Base-by-base conservation (phyloP, 2,329 filamentous ascomycete species). In the Nigrospora oryzae region DNA sequence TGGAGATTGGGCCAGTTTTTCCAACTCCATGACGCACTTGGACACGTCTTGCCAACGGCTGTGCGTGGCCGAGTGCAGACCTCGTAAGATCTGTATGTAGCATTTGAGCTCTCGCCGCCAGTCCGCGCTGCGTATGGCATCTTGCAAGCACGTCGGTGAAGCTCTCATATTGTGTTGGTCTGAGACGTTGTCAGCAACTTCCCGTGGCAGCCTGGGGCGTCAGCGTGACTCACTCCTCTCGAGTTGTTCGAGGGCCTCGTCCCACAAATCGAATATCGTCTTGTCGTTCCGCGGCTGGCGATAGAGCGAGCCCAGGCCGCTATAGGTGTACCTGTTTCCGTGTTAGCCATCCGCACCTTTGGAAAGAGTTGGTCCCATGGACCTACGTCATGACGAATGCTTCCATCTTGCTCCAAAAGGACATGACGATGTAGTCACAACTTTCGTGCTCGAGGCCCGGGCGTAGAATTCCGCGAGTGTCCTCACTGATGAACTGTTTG, bases 61-160 rank as follows among this genome's bases (percentile, higher is more conserved):
- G 41, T 82, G 77, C 36, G 80, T 83, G 38, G 84, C 86, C 1
- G 80, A 74, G 45, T 85, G 73, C 42, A 93, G 75, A 4, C 83
- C 81, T 23, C 83, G 77, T 15, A 90, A 73, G n/a, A 89, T 72
- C 42, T 83, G 76, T 33, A 89, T 70, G 50, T 88, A 84, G 58
- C 79, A 82, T 47, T 80, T 77, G 8, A 88, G 70, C 43, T 81
- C 73, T 45, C 69, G 72, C 42, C 83, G 77, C 83, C 84, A 89
- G 48, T 77, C 71, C 11, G 76, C 71, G 39, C 81, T 71, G 49
- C 71, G 64, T 28, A 81, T 72, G 11, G 79, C 79, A 40, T 74
- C 73, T 35, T 74, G 70, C 14, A 86, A 65, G 1, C 79, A 75
- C 41, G 78, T 68, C 0, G 73, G 64, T 11, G 65, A 59, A 39